phyloP scores from a whole-genome alignment of 2,329 filamentous ascomycete genomes.

The Arthroderma sp. region DNA sequence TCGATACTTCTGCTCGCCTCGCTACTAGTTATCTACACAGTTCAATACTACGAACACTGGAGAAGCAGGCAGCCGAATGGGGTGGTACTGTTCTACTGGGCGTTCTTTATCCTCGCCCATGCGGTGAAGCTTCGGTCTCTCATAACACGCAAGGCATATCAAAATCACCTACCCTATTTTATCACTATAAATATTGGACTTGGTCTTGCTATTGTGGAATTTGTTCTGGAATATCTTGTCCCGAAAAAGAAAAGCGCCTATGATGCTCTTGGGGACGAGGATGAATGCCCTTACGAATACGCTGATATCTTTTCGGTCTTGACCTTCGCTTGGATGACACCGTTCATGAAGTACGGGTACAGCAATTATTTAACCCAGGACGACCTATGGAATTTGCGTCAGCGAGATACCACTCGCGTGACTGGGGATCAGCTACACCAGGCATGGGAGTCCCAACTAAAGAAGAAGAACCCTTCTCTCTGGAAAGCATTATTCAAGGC shows the following conservation, averaged over 20 bases:
- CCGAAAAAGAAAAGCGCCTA: constrained; percentile 63
- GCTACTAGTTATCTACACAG: constrained; percentile 57
- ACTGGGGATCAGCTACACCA: constrained; percentile 59
- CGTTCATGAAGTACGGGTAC: constrained; percentile 92
- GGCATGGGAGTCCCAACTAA: constrained; percentile 64
- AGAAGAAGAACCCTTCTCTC: constrained; percentile 62
- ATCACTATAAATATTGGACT: constrained; percentile 59
- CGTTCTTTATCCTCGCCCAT: constrained; percentile 66
- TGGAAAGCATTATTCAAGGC: constrained; percentile 77
- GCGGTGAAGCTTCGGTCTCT: constrained; percentile 76
- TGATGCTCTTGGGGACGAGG: constrained; percentile 50
- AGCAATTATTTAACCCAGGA: constrained; percentile 84
- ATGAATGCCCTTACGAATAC: constrained; percentile 68
- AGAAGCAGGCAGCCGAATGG: constrained; percentile 74
- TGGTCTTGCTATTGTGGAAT: constrained; percentile 56
- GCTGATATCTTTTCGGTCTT: constrained; percentile 86
- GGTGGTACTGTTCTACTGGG: constrained; percentile 83
- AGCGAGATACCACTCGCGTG: constrained; percentile 60
- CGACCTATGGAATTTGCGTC: constrained; percentile 84
- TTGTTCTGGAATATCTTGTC: constrained; percentile 71
- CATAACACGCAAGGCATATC: constrained; percentile 61
- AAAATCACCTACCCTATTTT: constrained; percentile 58
- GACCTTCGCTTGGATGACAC: constrained; percentile 98
- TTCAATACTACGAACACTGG: constrained; percentile 79
- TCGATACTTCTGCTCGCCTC: constrained; percentile 59